Evolutionary conservation across 371 early-diverging fungal genomes (phyloP).

Genomic region (Dichotomocladium elegans): DNA sequence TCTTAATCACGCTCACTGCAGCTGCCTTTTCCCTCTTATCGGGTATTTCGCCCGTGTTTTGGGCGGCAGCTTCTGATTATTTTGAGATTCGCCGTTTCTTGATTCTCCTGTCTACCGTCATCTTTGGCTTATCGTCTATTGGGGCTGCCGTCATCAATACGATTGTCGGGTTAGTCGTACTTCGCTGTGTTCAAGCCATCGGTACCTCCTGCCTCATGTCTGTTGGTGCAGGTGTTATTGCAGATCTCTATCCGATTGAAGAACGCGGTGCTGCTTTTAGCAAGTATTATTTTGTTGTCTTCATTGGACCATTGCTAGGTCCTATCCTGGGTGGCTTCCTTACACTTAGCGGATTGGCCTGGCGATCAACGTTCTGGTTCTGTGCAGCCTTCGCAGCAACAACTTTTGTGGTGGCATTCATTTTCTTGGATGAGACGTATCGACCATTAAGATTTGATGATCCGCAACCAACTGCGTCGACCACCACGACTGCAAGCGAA

Average conservation of each 20-base stretch:
- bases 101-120: slow-evolving; percentile 48
- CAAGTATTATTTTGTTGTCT: slow-evolving; percentile 46
- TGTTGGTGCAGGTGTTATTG: slow-evolving; percentile 1
- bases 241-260: slow-evolving; percentile 21
- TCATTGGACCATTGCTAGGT: slow-evolving; percentile 50
- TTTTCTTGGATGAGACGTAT: slow-evolving; percentile 62
- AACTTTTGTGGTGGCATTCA: slow-evolving; percentile 14
- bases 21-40: slow-evolving; percentile 51
- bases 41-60: slow-evolving; percentile 60
- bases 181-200: slow-evolving; percentile 66
- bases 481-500: too few relatives aligned
- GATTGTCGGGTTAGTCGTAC: slow-evolving; percentile 53
- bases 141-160: slow-evolving; percentile 60
- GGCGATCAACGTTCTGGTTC: slow-evolving; percentile 61
- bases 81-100: slow-evolving; percentile 56
- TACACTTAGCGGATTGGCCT: slow-evolving; percentile 21
- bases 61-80: slow-evolving; percentile 63
- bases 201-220: slow-evolving; percentile 61
- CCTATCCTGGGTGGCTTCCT: slow-evolving; percentile 33
- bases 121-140: slow-evolving; percentile 60
- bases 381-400: slow-evolving; percentile 44
- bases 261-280: slow-evolving; percentile 29
- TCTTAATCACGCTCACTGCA: slow-evolving; percentile 50
- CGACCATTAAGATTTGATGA: too few relatives aligned
- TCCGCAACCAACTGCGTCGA: too few relatives aligned